A percentile compares a stretch with the other conserved stretches of the same genome.
These are phyloP conservation scores for Paecilomyces niveus DNA, from an alignment of 2,329 filamentous ascomycete genomes.

Conservation along the genomic window DNA sequence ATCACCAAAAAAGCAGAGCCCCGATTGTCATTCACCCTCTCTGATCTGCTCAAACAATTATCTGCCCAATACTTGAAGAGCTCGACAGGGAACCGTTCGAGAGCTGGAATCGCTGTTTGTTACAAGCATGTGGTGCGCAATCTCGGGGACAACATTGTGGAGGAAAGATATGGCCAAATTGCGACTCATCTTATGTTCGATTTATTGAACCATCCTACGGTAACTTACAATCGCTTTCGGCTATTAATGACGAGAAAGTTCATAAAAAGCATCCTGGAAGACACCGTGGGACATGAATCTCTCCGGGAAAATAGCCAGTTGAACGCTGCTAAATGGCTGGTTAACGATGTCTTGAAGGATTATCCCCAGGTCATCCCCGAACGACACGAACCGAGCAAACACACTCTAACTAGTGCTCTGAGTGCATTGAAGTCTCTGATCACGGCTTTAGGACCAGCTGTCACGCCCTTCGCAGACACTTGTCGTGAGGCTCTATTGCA, in stretches of 20 bases:
- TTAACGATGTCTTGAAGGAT: slow-evolving; percentile 87
- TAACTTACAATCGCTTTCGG: slow-evolving; percentile 80
- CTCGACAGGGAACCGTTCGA: slow-evolving; percentile 70
- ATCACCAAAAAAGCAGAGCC: slow-evolving; percentile 65
- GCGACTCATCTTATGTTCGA: slow-evolving; percentile 75
- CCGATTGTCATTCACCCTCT: slow-evolving; percentile 64
- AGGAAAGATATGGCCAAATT: slow-evolving; percentile 74
- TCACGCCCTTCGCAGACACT: slow-evolving; percentile 68
- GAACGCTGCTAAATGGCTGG: slow-evolving; percentile 69
- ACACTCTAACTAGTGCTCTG: slow-evolving; percentile 70
- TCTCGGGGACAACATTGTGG: slow-evolving; percentile 74
- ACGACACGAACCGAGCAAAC: slow-evolving; percentile 79
- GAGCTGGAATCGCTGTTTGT: slow-evolving; percentile 78
- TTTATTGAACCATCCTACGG: slow-evolving; percentile 65
- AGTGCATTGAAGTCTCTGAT: slow-evolving; percentile 75
- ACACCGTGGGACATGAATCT: slow-evolving; percentile 71
- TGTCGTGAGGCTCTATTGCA: slow-evolving; percentile 85
- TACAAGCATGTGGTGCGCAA: slow-evolving; percentile 75
- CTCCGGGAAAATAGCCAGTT: slow-evolving; percentile 85
- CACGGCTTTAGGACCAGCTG: slow-evolving; percentile 70
- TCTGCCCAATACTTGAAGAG: slow-evolving; percentile 72
- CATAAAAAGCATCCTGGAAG: slow-evolving; percentile 74
- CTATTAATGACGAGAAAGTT: slow-evolving; percentile 78
- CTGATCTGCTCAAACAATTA: slow-evolving; percentile 71
- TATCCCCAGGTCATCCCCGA: slow-evolving; percentile 87